Evolutionary conservation across 768 basidiomycete genomes (phyloP).

Genomic region (Boletus reticuloceps): DNA sequence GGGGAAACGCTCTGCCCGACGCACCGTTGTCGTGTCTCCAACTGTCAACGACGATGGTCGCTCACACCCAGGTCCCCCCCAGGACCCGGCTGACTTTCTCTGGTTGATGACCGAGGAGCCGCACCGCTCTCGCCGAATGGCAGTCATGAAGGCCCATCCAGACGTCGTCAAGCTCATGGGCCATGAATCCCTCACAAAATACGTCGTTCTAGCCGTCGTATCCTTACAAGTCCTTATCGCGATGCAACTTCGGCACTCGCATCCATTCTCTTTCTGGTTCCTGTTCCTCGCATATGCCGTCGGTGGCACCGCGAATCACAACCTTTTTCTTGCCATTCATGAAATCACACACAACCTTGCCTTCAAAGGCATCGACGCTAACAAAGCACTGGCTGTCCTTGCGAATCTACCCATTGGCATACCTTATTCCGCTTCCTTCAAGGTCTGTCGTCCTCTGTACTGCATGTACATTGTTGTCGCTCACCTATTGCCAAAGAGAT

Average conservation of each 20-base stretch:
- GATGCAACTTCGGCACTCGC: conserved; percentile 60
- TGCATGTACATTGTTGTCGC: background rate
- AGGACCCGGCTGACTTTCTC: conserved; percentile 83
- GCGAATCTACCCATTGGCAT: conserved; percentile 93
- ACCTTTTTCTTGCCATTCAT: conserved; percentile 96
- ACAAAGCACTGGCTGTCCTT: conserved; percentile 85
- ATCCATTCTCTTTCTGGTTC: conserved; percentile 70
- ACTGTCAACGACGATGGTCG: conserved; percentile 39
- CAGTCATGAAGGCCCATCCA: conserved; percentile 92
- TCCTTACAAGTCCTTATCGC: conserved; percentile 68
- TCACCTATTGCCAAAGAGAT: conserved; percentile 49
- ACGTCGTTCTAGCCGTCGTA: conserved; percentile 81
- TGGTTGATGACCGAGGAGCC: conserved; percentile 99
- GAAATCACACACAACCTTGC: conserved; percentile 99
- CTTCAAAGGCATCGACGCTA: conserved; percentile 76
- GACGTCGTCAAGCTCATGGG: conserved; percentile 98
- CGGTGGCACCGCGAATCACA: conserved; percentile 96
- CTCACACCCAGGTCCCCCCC: conserved; percentile 51
- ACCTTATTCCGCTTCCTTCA: conserved; percentile 95
- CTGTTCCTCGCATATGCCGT: conserved; percentile 76
- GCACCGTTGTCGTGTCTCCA: conserved; percentile 46
- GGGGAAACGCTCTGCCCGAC: conserved; percentile 49
- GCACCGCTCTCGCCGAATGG: conserved; percentile 81
- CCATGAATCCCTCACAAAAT: conserved; percentile 88
- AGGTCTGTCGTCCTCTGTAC: conserved; percentile 44